Conservation (phyloP, 768 basidiomycete genomes). For the Sporobolomyces phaffii region DNA sequence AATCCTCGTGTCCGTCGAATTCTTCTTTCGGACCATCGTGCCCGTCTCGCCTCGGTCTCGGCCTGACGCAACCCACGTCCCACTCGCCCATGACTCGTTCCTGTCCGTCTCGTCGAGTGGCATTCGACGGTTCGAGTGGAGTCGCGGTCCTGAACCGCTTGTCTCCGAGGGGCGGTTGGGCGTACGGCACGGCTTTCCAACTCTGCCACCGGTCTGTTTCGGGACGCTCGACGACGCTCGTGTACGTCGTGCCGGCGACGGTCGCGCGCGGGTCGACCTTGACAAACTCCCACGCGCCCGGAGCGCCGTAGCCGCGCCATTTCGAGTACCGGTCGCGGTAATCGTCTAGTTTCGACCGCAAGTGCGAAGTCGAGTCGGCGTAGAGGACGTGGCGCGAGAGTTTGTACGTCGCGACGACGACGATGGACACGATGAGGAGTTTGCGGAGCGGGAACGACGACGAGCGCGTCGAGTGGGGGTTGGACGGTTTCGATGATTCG, state of each 20-base stretch:
- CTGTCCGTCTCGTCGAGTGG: neutral
- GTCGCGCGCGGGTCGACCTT: neutral
- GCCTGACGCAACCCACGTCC: conserved; percentile 27
- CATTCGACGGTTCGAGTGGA: neutral
- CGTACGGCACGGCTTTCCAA: conserved; percentile 29
- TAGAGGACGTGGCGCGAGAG: neutral
- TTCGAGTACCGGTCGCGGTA: conserved; percentile 5
- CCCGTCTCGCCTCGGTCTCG: conserved; percentile 13
- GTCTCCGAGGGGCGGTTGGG: conserved; percentile 11
- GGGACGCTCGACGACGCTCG: too few relatives aligned
- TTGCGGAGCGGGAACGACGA: neutral
- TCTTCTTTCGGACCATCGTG: conserved; percentile 21
- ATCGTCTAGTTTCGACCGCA: neutral
- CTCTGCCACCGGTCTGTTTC: conserved; percentile 9
- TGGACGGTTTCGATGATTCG: neutral
- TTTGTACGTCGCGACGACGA: conserved; percentile 27
- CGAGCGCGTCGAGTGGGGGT: neutral
- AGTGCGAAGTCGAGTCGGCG: neutral
- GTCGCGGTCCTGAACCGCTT: conserved; percentile 18
- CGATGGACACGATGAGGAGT: conserved; percentile 17
- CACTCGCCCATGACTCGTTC: conserved; percentile 14
- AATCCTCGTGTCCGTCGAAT: conserved; percentile 34
- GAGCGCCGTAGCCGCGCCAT: neutral
- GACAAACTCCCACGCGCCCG: conserved; percentile 2
- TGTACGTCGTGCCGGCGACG: conserved; percentile 9